These are phyloP conservation scores for Lactifluus hygrophoroides DNA, from an alignment of 768 basidiomycete species.

Conservation along the genomic window DNA sequence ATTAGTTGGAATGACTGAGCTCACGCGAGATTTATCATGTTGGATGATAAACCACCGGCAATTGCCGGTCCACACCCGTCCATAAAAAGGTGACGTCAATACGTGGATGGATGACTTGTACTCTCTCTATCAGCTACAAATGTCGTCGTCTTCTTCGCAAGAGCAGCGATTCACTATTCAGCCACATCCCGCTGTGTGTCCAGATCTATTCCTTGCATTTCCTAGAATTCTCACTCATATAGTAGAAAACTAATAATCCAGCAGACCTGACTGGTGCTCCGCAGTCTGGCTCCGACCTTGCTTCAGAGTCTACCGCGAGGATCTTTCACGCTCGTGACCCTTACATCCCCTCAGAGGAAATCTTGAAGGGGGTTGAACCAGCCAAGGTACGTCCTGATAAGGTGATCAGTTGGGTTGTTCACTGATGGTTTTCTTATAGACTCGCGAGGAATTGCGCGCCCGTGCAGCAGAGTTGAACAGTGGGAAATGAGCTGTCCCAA, in stretches of 20 bases:
- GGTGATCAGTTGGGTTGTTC: no score
- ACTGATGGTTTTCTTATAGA: slow-evolving; percentile 27
- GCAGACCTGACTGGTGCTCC: slow-evolving; percentile 33
- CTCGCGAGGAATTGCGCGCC: slow-evolving; percentile 41
- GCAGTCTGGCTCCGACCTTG: slow-evolving; percentile 27
- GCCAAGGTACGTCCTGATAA: slow-evolving; percentile 34
- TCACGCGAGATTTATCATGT: slow-evolving; percentile 77
- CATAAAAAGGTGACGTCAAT: not conserved
- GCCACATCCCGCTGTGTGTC: slow-evolving; percentile 17
- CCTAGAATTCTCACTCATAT: not conserved
- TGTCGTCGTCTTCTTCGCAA: not conserved
- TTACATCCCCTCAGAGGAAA: slow-evolving; percentile 36
- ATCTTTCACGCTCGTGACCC: slow-evolving; percentile 43
- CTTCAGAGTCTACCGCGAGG: slow-evolving; percentile 28
- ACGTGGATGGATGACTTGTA: no score
- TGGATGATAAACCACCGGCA: slow-evolving; percentile 39
- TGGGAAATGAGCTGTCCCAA: not conserved
- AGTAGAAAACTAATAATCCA: slow-evolving; percentile 50
- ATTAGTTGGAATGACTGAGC: slow-evolving; percentile 54
- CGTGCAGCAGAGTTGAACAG: slow-evolving; percentile 40
- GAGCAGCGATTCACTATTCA: slow-evolving; percentile 36
- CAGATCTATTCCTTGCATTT: not conserved
- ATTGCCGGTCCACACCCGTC: not conserved
- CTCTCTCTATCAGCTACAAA: not conserved
- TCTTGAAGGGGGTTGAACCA: slow-evolving; percentile 35